Percentiles rank a stretch among this genome's conserved stretches.
Conservation (phyloP, 176 grass and related monocot genomes). For the barley (Hordeum vulgare) region DNA sequence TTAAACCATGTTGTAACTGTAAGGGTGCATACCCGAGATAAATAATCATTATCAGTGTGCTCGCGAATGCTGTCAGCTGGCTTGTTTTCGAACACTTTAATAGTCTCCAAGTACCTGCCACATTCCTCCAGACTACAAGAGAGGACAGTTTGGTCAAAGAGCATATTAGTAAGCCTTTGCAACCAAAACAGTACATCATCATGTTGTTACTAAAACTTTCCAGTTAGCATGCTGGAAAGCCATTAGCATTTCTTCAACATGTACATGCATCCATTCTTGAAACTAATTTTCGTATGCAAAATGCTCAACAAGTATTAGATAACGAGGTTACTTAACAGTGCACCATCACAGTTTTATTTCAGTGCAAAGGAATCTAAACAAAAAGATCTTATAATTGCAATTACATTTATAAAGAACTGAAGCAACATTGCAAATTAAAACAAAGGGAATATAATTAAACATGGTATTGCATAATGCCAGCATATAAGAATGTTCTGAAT, state of each 20-base stretch:
- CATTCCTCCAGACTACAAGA: slow-evolving; percentile 89
- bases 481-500: background rate
- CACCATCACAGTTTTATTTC: background rate
- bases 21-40: slow-evolving; percentile 66
- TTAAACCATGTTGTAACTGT: background rate
- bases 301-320: background rate
- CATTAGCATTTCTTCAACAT: background rate
- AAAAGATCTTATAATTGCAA: background rate
- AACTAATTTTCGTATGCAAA: background rate
- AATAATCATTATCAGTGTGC: slow-evolving; percentile 83
- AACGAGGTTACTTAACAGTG: background rate
- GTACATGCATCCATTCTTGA: background rate
- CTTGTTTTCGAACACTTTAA: slow-evolving; percentile 99
- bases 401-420: background rate
- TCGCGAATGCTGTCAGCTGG: slow-evolving; percentile 78
- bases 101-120: slow-evolving; percentile 92
- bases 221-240: background rate
- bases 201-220: background rate
- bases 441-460: background rate
- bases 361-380: background rate
- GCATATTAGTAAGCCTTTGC: background rate
- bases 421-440: background rate
- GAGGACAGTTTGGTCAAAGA: slow-evolving; percentile 16
- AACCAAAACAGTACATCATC: background rate
- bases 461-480: slow-evolving; percentile 8